Conservation (phyloP, 1,284 basidiomycete species). For the Coniophora puteana region DNA sequence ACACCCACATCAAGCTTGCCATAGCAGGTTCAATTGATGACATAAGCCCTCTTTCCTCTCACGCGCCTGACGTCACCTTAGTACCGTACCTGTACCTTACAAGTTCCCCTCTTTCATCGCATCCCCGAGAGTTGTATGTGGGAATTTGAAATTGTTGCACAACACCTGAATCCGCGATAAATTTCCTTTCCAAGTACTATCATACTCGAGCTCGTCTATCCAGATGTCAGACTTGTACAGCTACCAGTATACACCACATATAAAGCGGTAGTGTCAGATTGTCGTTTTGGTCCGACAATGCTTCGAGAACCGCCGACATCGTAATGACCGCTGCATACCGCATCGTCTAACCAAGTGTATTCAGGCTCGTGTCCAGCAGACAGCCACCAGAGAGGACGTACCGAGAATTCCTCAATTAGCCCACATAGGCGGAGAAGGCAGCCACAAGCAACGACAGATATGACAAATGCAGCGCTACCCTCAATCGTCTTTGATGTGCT, state of each 20-base stretch:
- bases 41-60: no score
- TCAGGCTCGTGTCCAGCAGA: background rate
- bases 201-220: no score
- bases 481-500: slow-evolving; percentile 88
- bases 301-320: slow-evolving; percentile 76
- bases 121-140: no score
- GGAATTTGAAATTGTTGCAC: no score
- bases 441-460: slow-evolving; percentile 69
- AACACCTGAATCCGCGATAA: no score
- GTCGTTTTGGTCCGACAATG: slow-evolving; percentile 90
- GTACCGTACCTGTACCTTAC: no score
- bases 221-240: slow-evolving; percentile 37
- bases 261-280: slow-evolving; percentile 89
- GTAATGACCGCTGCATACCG: slow-evolving; percentile 57
- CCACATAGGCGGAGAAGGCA: slow-evolving; percentile 71
- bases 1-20: no score
- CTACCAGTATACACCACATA: slow-evolving; percentile 77
- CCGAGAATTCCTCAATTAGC: slow-evolving; percentile 69
- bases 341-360: slow-evolving; percentile 36
- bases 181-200: no score
- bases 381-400: slow-evolving; percentile 35
- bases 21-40: no score
- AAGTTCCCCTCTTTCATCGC: no score
- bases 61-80: no score
- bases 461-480: slow-evolving; percentile 81